Percentiles rank a stretch among this genome's conserved stretches.
Conservation (phyloP, 2,329 filamentous ascomycete species). For the Kalmusia sp. region DNA sequence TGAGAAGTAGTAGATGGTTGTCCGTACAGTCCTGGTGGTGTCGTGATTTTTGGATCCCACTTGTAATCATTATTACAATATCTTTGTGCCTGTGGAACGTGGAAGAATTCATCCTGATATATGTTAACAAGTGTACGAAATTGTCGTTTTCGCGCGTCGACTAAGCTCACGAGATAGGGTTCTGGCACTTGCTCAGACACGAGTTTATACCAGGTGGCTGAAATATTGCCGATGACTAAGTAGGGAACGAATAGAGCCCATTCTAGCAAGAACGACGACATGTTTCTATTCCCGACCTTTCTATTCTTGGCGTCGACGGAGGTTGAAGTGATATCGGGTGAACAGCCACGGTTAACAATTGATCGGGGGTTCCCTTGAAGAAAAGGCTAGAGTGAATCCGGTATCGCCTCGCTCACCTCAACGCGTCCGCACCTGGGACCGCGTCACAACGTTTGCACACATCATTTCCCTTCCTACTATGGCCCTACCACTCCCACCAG, state of each 20-base stretch:
- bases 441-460: slow-evolving; percentile 31
- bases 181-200: slow-evolving; percentile 60
- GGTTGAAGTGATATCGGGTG: not conserved
- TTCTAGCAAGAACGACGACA: slow-evolving; percentile 28
- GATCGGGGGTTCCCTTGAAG: not conserved
- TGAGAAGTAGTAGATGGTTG: slow-evolving; percentile 54
- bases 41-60: slow-evolving; percentile 98
- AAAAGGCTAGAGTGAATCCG: slow-evolving; percentile 17
- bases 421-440: slow-evolving; percentile 5
- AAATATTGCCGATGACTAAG: slow-evolving; percentile 26
- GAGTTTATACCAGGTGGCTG: slow-evolving; percentile 33
- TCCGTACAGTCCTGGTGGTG: slow-evolving; percentile 78
- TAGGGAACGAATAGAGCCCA: slow-evolving; percentile 34
- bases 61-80: slow-evolving; percentile 76
- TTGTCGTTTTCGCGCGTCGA: not conserved
- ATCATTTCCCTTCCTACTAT: slow-evolving; percentile 46
- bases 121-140: slow-evolving; percentile 5
- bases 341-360: not conserved
- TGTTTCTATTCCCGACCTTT: not conserved
- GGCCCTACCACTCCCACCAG: slow-evolving; percentile 68
- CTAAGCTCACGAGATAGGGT: slow-evolving; percentile 62
- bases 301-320: not conserved
- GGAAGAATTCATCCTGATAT: slow-evolving; percentile 80
- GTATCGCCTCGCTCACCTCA: slow-evolving; percentile 17
- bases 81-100: slow-evolving; percentile 87